These are phyloP conservation scores for Eucalyptus cloeziana DNA, from an alignment of 345 rosid species.

Conservation along the genomic window DNA sequence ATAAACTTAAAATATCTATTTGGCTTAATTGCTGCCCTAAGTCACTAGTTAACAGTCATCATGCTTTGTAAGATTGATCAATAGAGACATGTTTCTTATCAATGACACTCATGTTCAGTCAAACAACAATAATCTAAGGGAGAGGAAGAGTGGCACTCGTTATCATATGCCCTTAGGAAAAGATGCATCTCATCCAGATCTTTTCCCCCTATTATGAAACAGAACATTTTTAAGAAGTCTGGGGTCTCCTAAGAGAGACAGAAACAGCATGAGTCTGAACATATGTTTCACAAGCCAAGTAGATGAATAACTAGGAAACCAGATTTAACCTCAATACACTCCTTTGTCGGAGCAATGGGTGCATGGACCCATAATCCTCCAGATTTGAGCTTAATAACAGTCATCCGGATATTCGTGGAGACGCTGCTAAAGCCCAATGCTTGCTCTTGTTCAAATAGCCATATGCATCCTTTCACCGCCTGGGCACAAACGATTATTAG, in stretches of 20 bases:
- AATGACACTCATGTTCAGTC: not conserved
- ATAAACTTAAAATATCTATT: not conserved
- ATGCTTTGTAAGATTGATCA: not conserved
- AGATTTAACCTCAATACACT: slow-evolving; percentile 64
- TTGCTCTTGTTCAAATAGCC: slow-evolving; percentile 98
- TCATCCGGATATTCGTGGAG: slow-evolving; percentile 90
- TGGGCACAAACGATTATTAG: not conserved
- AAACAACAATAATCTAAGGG: not conserved
- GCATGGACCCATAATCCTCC: slow-evolving; percentile 99
- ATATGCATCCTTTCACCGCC: slow-evolving; percentile 83
- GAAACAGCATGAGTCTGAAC: not conserved
- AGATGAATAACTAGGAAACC: not conserved
- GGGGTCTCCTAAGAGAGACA: not conserved
- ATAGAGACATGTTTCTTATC: not conserved
- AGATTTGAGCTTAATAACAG: slow-evolving; percentile 89
- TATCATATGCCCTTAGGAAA: not conserved
- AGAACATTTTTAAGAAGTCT: not conserved
- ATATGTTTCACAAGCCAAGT: not conserved
- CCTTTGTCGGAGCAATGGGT: slow-evolving; percentile 96
- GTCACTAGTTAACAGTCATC: not conserved
- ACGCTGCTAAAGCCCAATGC: slow-evolving; percentile 98
- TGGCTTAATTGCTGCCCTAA: not conserved
- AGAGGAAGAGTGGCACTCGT: not conserved
- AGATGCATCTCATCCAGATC: not conserved
- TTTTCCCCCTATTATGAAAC: not conserved